These are phyloP conservation scores for Pythium aristosporum DNA, from an alignment of 352 stramenopile genomes.

Conservation along the genomic window DNA sequence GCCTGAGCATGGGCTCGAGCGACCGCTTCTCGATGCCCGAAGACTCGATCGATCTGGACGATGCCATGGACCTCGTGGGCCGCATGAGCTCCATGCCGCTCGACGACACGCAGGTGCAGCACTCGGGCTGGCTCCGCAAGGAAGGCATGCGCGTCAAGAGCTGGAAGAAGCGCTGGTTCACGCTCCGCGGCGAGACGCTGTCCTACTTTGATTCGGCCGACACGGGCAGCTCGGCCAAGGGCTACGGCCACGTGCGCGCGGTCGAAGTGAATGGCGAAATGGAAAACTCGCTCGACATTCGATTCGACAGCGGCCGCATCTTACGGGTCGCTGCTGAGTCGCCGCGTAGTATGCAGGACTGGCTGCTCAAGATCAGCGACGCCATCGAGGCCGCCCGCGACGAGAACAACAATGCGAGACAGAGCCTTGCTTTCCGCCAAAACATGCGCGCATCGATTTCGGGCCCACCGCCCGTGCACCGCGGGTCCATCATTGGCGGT, in stretches of 20 bases:
- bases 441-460: conserved; percentile 47
- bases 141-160: conserved; percentile 75
- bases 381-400: conserved; percentile 58
- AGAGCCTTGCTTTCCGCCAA: conserved; percentile 42
- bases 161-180: conserved; percentile 84
- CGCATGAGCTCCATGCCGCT: conserved; percentile 55
- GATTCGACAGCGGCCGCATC: conserved; percentile 73
- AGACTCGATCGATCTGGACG: conserved; percentile 46
- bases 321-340: conserved; percentile 68
- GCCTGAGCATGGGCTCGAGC: conserved; percentile 31
- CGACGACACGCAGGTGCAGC: conserved; percentile 54
- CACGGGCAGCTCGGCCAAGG: conserved; percentile 70
- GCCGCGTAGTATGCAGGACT: conserved; percentile 66
- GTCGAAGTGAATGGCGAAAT: conserved; percentile 74
- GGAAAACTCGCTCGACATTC: conserved; percentile 66
- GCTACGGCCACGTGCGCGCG: conserved; percentile 69
- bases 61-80: conserved; percentile 46
- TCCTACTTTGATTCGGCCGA: conserved; percentile 85
- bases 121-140: conserved; percentile 82
- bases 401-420: conserved; percentile 59
- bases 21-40: conserved; percentile 41
- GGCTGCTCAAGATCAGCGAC: conserved; percentile 71
- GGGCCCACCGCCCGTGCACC: conserved; percentile 20
- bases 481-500: conserved; percentile 27
- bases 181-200: conserved; percentile 68